These are phyloP conservation scores for Colletotrichum sp. DNA, from an alignment of 2,329 filamentous ascomycete genomes.

Conservation along the genomic window DNA sequence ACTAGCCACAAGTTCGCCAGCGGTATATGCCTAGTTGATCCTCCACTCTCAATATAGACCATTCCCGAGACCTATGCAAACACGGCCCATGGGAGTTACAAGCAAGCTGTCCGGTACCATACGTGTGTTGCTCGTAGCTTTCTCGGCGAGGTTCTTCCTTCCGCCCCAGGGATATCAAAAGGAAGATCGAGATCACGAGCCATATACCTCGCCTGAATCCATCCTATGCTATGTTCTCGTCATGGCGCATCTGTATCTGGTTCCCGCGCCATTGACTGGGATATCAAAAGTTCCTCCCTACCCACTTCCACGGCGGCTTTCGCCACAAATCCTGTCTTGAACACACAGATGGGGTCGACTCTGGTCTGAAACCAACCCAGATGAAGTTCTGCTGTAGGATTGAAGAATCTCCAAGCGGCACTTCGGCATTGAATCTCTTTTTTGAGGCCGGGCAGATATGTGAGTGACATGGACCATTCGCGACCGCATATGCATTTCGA, in stretches of 20 bases:
- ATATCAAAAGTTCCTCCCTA: background rate
- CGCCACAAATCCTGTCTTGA: background rate
- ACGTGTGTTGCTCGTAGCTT: background rate
- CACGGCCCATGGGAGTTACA: background rate
- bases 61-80: background rate
- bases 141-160: background rate
- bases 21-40: background rate
- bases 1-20: background rate
- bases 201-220: background rate
- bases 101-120: background rate
- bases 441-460: background rate
- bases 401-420: background rate
- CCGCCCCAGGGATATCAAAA: background rate
- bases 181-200: background rate
- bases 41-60: background rate
- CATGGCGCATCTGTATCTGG: background rate
- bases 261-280: background rate
- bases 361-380: background rate
- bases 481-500: background rate
- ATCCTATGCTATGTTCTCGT: background rate
- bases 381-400: background rate
- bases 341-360: background rate
- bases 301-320: background rate
- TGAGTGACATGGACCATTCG: background rate
- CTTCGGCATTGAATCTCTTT: background rate